A percentile compares a stretch with the other conserved stretches of the same genome.
Conservation (phyloP, 2,329 filamentous ascomycete genomes). For the Calycina herbarum region DNA sequence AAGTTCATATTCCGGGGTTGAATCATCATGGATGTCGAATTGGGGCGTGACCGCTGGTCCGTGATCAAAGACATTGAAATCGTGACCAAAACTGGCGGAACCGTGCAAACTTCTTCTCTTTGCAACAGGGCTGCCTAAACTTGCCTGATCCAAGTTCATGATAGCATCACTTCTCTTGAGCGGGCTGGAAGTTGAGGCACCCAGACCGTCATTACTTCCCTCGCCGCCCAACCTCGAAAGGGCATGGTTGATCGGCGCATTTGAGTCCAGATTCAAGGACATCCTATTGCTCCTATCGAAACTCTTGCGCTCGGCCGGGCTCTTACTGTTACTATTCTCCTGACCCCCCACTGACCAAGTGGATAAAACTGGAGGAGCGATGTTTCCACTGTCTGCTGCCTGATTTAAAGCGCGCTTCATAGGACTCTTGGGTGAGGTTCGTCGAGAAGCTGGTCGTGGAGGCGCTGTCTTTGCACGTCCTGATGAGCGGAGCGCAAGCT, state of each 20-base stretch:
- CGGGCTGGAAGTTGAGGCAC: conserved; percentile 70
- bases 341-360: conserved; percentile 37
- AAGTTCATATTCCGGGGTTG: conserved; percentile 55
- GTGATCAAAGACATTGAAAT: conserved; percentile 77
- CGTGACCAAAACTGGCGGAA: conserved; percentile 58
- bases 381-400: conserved; percentile 70
- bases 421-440: conserved; percentile 78
- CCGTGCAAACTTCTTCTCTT: conserved; percentile 88
- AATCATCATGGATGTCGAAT: conserved; percentile 56
- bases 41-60: conserved; percentile 40
- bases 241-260: conserved; percentile 50
- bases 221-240: conserved; percentile 50
- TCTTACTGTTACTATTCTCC: conserved; percentile 42
- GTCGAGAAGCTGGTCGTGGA: conserved; percentile 58
- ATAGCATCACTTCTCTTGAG: conserved; percentile 89
- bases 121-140: conserved; percentile 79
- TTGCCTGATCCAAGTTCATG: conserved; percentile 81
- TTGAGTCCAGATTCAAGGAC: conserved; percentile 49
- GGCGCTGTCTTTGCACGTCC: conserved; percentile 60
- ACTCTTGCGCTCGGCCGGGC: conserved; percentile 46
- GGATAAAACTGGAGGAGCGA: conserved; percentile 47
- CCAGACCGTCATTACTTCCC: conserved; percentile 41
- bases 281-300: conserved; percentile 53
- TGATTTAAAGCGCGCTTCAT: conserved; percentile 71
- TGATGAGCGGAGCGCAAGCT: conserved; percentile 64